Evolutionary conservation across 2,329 filamentous ascomycete species (phyloP).

Genomic region (Penicillium capsulatum): DNA sequence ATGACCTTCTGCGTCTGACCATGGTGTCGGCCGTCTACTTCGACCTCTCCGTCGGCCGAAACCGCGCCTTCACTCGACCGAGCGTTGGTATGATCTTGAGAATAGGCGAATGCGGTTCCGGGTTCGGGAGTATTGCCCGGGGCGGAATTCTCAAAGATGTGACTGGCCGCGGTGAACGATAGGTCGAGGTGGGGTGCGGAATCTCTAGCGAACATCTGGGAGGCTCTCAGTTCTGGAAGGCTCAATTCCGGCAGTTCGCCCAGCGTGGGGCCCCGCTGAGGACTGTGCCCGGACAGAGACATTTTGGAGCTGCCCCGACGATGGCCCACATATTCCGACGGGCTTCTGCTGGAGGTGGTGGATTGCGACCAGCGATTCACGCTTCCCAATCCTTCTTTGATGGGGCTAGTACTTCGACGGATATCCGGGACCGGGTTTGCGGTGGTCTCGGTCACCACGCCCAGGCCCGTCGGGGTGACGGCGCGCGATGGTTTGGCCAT

Average conservation of each 20-base stretch:
- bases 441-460: conserved; percentile 16
- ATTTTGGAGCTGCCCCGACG: conserved; percentile 23
- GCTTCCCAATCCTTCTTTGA: conserved; percentile 47
- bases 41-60: conserved; percentile 23
- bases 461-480: conserved; percentile 16
- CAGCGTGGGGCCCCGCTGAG: conserved; percentile 7
- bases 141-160: conserved; percentile 16
- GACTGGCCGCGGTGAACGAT: conserved; percentile 21
- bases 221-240: conserved; percentile 18
- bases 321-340: conserved; percentile 23
- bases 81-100: conserved; percentile 10
- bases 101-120: conserved; percentile 12
- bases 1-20: conserved; percentile 83
- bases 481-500: conserved; percentile 15
- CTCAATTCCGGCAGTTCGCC: conserved; percentile 18
- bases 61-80: conserved; percentile 26
- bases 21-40: conserved; percentile 35
- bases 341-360: conserved; percentile 47
- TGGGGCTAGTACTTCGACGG: conserved; percentile 20
- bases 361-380: conserved; percentile 58
- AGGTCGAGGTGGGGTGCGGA: conserved; percentile 21
- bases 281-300: conserved; percentile 21
- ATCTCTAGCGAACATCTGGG: conserved; percentile 17
- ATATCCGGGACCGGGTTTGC: conserved; percentile 11
- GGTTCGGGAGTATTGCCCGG: conserved; percentile 6